Percentiles rank a stretch among this genome's conserved stretches.
Evolutionary conservation across 2,329 filamentous ascomycete species (phyloP).

Genomic region (Anisogramma anomala): DNA sequence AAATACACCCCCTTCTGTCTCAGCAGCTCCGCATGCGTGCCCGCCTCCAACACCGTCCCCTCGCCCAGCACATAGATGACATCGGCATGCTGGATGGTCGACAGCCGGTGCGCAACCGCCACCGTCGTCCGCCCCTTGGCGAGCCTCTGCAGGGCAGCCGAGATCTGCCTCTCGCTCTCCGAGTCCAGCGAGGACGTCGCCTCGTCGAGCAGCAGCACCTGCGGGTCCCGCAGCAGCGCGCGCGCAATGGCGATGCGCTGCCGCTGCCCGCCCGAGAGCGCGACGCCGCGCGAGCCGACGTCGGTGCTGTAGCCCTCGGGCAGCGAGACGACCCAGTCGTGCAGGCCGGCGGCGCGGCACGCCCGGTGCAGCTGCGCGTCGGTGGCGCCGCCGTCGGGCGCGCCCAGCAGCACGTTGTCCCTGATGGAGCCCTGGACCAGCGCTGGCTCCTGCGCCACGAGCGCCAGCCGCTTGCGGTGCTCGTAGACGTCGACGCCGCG

Average conservation of each 20-base stretch:
- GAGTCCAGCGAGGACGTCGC: slow-evolving; percentile 48
- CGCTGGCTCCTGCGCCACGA: slow-evolving; percentile 65
- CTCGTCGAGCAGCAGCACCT: slow-evolving; percentile 46
- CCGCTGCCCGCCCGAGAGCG: slow-evolving; percentile 44
- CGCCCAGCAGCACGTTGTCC: slow-evolving; percentile 59
- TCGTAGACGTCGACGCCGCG: slow-evolving; percentile 43
- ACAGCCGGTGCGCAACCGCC: slow-evolving; percentile 65
- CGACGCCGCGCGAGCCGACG: slow-evolving; percentile 55
- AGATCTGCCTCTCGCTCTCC: slow-evolving; percentile 48
- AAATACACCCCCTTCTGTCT: slow-evolving; percentile 42
- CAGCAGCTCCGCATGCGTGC: slow-evolving; percentile 40
- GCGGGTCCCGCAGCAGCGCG: slow-evolving; percentile 39
- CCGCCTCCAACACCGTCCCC: slow-evolving; percentile 45
- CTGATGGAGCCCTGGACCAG: slow-evolving; percentile 53
- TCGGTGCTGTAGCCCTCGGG: slow-evolving; percentile 54
- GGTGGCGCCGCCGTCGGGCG: slow-evolving; percentile 39
- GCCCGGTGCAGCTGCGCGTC: slow-evolving; percentile 41
- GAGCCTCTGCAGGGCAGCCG: slow-evolving; percentile 56
- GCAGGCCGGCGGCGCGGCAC: slow-evolving; percentile 53
- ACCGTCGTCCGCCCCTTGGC: slow-evolving; percentile 53
- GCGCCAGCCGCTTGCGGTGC: slow-evolving; percentile 54
- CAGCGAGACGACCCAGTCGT: slow-evolving; percentile 58
- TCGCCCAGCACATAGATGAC: slow-evolving; percentile 69
- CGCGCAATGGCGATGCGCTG: slow-evolving; percentile 46
- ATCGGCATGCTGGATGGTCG: slow-evolving; percentile 68